These are phyloP conservation scores for Tripidium arundinaceum DNA, from an alignment of 202 grass and related monocot species.

Conservation along the genomic window DNA sequence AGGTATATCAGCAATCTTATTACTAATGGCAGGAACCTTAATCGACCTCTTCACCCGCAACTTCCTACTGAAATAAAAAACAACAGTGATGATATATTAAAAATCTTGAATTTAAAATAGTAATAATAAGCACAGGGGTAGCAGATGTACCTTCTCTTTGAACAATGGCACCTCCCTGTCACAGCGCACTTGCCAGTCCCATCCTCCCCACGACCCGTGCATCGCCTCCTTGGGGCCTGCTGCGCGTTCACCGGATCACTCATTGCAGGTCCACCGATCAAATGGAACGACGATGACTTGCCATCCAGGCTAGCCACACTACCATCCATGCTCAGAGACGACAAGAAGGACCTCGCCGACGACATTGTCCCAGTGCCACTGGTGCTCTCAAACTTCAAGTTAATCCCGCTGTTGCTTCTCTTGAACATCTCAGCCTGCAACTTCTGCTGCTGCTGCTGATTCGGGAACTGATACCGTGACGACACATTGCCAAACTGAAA, in stretches of 20 bases:
- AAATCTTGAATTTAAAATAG: background rate
- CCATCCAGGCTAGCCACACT: slow-evolving; percentile 81
- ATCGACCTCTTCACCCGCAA: slow-evolving; percentile 86
- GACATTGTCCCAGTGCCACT: slow-evolving; percentile 58
- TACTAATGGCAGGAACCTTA: slow-evolving; percentile 93
- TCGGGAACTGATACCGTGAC: slow-evolving; percentile 51
- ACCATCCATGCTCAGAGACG: slow-evolving; percentile 83
- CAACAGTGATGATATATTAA: background rate
- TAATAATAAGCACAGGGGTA: background rate
- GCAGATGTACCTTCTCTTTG: slow-evolving; percentile 72
- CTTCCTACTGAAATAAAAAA: slow-evolving; percentile 52
- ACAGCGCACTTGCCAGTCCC: slow-evolving; percentile 70
- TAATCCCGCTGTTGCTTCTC: slow-evolving; percentile 67
- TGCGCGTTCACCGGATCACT: slow-evolving; percentile 68
- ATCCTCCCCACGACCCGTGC: slow-evolving; percentile 62
- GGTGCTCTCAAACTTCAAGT: slow-evolving; percentile 78
- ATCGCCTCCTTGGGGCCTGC: slow-evolving; percentile 56
- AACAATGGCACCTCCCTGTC: slow-evolving; percentile 75
- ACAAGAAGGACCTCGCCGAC: slow-evolving; percentile 74
- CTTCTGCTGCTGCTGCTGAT: slow-evolving; percentile 61
- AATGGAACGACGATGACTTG: slow-evolving; percentile 60
- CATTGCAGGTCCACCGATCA: slow-evolving; percentile 59
- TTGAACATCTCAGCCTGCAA: slow-evolving; percentile 79
- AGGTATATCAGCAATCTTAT: slow-evolving; percentile 91
- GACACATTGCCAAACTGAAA: slow-evolving; percentile 50